Percentiles rank a stretch among this genome's conserved stretches.
These are phyloP conservation scores for Plantago rigida DNA, from an alignment of 305 asterid species.

Conservation along the genomic window DNA sequence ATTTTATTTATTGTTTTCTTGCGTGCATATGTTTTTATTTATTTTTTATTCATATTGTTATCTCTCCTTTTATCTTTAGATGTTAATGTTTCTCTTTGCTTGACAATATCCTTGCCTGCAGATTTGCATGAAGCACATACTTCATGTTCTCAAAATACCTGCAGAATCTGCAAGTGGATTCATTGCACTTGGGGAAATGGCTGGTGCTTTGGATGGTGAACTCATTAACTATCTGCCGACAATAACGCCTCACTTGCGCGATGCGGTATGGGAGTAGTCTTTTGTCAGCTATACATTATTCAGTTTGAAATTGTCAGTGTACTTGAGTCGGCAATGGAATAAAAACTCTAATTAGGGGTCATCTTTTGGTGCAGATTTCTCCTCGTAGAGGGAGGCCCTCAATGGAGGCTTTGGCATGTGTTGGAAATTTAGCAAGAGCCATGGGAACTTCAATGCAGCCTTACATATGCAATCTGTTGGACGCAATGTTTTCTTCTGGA, in stretches of 20 bases:
- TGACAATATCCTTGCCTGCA: constrained; percentile 33
- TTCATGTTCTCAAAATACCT: constrained; percentile 88
- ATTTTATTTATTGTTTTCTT: no score
- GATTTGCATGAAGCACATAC: constrained; percentile 99
- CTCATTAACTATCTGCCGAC: constrained; percentile 95
- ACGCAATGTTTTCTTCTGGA: constrained; percentile 86
- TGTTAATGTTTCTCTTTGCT: constrained; percentile 25
- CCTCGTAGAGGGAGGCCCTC: constrained; percentile 96
- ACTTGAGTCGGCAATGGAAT: neutral
- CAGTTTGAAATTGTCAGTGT: constrained; percentile 6
- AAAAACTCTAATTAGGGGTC: constrained; percentile 20
- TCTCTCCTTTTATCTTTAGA: constrained; percentile 15
- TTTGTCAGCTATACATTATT: constrained; percentile 21
- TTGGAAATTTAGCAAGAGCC: constrained; percentile 93
- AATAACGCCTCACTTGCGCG: constrained; percentile 89
- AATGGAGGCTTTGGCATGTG: constrained; percentile 95
- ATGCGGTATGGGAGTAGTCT: constrained; percentile 59
- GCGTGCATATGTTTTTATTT: neutral
- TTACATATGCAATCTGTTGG: constrained; percentile 75
- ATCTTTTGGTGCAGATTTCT: constrained; percentile 57
- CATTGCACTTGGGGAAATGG: constrained; percentile 99
- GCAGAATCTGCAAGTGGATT: constrained; percentile 96
- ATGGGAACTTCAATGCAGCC: constrained; percentile 92
- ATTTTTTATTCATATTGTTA: no score
- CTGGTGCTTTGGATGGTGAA: constrained; percentile 98